Conservation (phyloP, 768 basidiomycete species). For the Udeniomyces megalosporus region DNA sequence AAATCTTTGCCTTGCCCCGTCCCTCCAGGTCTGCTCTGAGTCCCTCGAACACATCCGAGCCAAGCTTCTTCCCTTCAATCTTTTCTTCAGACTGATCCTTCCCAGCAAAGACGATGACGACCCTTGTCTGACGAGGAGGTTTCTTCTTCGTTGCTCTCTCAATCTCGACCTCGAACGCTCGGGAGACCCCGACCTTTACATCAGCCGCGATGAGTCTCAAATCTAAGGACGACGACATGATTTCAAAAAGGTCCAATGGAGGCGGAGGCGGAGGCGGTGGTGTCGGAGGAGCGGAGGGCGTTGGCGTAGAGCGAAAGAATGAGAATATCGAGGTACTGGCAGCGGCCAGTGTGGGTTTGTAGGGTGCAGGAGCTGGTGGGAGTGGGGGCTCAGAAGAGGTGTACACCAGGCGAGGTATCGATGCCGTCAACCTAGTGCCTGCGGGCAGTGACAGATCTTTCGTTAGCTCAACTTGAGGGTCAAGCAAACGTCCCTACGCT, state of each 20-base stretch:
- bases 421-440: conserved; percentile 64
- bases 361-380: conserved; percentile 21
- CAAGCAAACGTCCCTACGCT: conserved; percentile 18
- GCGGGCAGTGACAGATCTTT: background rate
- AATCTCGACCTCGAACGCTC: conserved; percentile 40
- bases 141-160: conserved; percentile 89
- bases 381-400: conserved; percentile 32
- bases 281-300: background rate
- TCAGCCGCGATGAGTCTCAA: conserved; percentile 28
- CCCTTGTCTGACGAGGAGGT: conserved; percentile 55
- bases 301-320: conserved; percentile 28
- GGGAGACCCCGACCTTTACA: conserved; percentile 27
- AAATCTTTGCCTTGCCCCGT: conserved; percentile 61
- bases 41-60: conserved; percentile 59
- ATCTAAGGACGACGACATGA: conserved; percentile 23
- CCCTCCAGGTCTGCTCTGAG: conserved; percentile 73
- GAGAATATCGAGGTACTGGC: conserved; percentile 32
- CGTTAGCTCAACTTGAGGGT: background rate
- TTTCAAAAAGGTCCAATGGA: conserved; percentile 23
- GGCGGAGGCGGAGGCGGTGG: conserved; percentile 6
- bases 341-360: conserved; percentile 19
- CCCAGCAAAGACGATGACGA: conserved; percentile 57
- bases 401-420: conserved; percentile 67
- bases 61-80: conserved; percentile 45
- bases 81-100: conserved; percentile 25